phyloP scores from a whole-genome alignment of 176 grass and related monocot genomes.

The Typha latifolia region DNA sequence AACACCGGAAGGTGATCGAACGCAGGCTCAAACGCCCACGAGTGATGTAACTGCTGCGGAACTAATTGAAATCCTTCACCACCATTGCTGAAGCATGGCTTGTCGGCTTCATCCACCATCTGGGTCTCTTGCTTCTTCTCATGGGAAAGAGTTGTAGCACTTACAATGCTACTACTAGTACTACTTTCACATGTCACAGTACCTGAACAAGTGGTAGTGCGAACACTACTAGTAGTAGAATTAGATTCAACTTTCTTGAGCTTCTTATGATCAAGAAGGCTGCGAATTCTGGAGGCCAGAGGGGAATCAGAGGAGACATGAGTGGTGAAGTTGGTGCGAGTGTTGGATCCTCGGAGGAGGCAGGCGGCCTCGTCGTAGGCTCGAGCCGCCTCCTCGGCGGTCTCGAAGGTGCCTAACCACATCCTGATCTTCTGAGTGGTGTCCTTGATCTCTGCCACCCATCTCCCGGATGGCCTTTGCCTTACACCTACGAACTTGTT shows the following conservation, averaged over 20 bases:
- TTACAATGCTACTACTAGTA: background rate
- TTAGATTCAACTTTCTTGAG: conserved; percentile 44
- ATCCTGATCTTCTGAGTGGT: conserved; percentile 92
- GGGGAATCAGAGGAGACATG: conserved; percentile 44
- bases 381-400: conserved; percentile 44
- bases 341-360: conserved; percentile 72
- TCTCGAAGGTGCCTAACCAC: conserved; percentile 96
- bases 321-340: conserved; percentile 68
- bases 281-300: conserved; percentile 59
- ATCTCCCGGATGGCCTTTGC: conserved; percentile 63
- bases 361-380: conserved; percentile 80
- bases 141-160: background rate
- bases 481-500: conserved; percentile 83
- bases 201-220: background rate
- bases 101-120: conserved; percentile 40
- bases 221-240: conserved; percentile 1
- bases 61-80: conserved; percentile 6
- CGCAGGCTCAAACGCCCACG: conserved; percentile 53
- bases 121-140: conserved; percentile 11
- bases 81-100: conserved; percentile 28
- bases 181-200: background rate
- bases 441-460: conserved; percentile 97
- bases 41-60: conserved; percentile 20
- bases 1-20: conserved; percentile 40
- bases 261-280: conserved; percentile 74